phyloP scores from a whole-genome alignment of 352 stramenopile genomes.

The Stephanocyclus meneghinianus region DNA sequence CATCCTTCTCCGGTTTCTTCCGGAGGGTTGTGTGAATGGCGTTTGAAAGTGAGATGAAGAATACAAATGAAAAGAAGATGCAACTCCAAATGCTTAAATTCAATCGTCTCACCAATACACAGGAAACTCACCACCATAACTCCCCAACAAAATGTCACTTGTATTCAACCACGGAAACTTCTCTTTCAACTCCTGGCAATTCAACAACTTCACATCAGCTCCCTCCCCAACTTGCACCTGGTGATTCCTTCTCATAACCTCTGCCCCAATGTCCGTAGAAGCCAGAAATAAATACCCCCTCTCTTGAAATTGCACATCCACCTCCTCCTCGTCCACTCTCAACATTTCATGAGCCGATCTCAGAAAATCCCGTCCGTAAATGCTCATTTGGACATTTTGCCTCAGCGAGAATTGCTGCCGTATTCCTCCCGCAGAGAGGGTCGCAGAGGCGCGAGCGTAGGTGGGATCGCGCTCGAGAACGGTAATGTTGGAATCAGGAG shows the following conservation, averaged over 20 bases:
- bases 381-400: slow-evolving; percentile 70
- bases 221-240: slow-evolving; percentile 41
- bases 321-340: slow-evolving; percentile 20
- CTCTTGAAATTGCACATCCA: slow-evolving; percentile 69
- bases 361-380: slow-evolving; percentile 72
- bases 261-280: slow-evolving; percentile 34
- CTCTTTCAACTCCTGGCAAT: slow-evolving; percentile 40
- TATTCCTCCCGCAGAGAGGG: slow-evolving; percentile 65
- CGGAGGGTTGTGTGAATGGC: not conserved
- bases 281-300: slow-evolving; percentile 76
- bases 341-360: slow-evolving; percentile 36
- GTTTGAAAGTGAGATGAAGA: too few species aligned
- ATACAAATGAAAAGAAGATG: not conserved
- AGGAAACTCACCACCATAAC: slow-evolving; percentile 41
- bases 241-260: slow-evolving; percentile 57
- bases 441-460: slow-evolving; percentile 56
- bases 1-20: slow-evolving; percentile 62
- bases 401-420: slow-evolving; percentile 67
- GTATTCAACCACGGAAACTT: slow-evolving; percentile 73
- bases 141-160: slow-evolving; percentile 58
- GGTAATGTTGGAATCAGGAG: slow-evolving; percentile 30
- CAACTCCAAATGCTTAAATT: not conserved
- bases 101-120: not conserved
- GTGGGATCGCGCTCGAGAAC: slow-evolving; percentile 70
- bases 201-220: slow-evolving; percentile 51